Base-by-base conservation (phyloP, 2,329 filamentous ascomycete genomes). In the Colletotrichum simmondsii region DNA sequence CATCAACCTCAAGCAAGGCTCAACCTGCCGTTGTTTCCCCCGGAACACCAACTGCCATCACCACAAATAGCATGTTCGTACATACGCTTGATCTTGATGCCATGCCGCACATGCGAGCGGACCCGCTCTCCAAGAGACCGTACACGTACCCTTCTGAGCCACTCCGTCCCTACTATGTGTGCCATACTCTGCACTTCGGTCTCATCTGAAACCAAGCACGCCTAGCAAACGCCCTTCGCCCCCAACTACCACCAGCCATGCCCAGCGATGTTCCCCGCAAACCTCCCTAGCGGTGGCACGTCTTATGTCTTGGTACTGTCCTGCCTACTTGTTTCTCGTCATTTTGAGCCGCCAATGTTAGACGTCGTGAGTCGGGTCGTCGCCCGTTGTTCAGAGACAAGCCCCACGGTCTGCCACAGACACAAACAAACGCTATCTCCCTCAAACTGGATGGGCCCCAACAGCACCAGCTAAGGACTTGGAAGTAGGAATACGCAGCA, bases 181-280 rank as follows among this genome's bases (percentile, higher is more conserved):
- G 12, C 65, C 65, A 65, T 61, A 52, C 64, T 63, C 69, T 52
- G 42, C n/a, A 35, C 37, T 30, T 69, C 37, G 54, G 54, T 37
- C 66, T 65, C 70, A 70, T 70, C 70, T 72, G 70, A 72, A 72
- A 72, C 70, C 66, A 46, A 42, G 66, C 65, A 65, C 42, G 46
- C 66, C 56, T 28, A 72, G 66, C 54, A 52, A 65, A 22, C 56
- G 60, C 35, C 66, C 46, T 60, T 35, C 54, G 46, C 42, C 68
- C 28, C 35, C 35, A 49, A 53, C 22, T 42, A 19, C 57, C 16
- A 52, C 46, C 49, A 19, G 62, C 32, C 24, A 24, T 7, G 19
- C 28, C n/a, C 70, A 70, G 54, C 54, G 66, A 60, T 72, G 60
- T 70, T 70, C 70, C 70, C 70, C 70, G 70, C 66, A 70, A 65